These are phyloP conservation scores for Russula abietina DNA, from an alignment of 768 basidiomycete genomes.

Conservation along the genomic window DNA sequence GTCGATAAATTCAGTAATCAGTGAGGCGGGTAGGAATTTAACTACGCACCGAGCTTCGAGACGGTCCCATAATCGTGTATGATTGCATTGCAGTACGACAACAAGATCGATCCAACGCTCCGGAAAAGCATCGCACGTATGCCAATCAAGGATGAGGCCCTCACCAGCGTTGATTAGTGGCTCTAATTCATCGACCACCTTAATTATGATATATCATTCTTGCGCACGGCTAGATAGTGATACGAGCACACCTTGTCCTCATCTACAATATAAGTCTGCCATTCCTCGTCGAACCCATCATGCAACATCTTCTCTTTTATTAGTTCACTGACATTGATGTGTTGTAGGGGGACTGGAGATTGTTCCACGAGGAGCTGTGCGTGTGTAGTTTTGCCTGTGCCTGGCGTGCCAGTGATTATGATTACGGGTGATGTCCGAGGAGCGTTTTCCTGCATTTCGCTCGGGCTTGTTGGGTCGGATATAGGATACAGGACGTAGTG, in stretches of 20 bases:
- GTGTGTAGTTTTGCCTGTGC: constrained; percentile 95
- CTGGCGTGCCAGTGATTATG: constrained; percentile 85
- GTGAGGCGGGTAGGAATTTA: background rate
- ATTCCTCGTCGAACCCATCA: constrained; percentile 85
- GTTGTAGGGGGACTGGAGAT: constrained; percentile 61
- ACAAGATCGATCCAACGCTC: constrained; percentile 97
- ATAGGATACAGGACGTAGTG: background rate
- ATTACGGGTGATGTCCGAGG: constrained; percentile 52
- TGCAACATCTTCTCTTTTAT: constrained; percentile 81
- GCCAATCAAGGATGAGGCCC: constrained; percentile 82
- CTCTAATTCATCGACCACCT: constrained; percentile 90
- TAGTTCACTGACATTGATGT: constrained; percentile 87
- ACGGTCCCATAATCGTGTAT: constrained; percentile 81
- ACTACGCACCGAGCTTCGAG: constrained; percentile 74
- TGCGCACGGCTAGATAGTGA: background rate
- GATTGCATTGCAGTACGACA: constrained; percentile 86
- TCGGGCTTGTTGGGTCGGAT: too few species aligned
- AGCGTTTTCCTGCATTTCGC: constrained; percentile 12
- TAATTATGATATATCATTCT: constrained; percentile 8
- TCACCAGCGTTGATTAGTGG: constrained; percentile 62
- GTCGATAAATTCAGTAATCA: background rate
- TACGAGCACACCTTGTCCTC: constrained; percentile 75
- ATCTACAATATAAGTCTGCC: constrained; percentile 90
- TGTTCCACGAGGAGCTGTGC: constrained; percentile 75
- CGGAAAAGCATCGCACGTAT: constrained; percentile 88